phyloP scores from a whole-genome alignment of 2,329 filamentous ascomycete species.

The Fusarium bulbicola region DNA sequence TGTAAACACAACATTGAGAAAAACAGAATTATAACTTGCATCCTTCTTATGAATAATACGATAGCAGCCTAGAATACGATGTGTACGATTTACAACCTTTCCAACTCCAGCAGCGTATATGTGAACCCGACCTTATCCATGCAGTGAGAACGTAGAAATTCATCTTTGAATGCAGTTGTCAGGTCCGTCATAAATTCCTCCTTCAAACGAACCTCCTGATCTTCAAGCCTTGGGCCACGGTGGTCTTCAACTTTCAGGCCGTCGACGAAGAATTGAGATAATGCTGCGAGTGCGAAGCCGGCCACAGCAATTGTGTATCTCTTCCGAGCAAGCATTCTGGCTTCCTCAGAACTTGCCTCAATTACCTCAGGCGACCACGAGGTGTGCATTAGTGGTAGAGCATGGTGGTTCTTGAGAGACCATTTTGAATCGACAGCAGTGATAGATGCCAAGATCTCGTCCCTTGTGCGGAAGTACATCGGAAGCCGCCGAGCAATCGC shows the following conservation, averaged over 20 bases:
- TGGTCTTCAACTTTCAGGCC: neutral
- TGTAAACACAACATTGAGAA: neutral
- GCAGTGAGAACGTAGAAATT: neutral
- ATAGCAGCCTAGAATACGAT: rapidly evolving
- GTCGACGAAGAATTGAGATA: neutral
- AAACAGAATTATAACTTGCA: rapidly evolving
- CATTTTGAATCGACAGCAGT: neutral
- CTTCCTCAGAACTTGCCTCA: rapidly evolving
- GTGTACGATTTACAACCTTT: neutral
- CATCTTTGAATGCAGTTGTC: rapidly evolving
- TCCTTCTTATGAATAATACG: rapidly evolving
- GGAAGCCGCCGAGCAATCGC: neutral
- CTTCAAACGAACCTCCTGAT: rapidly evolving
- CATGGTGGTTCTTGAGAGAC: rapidly evolving
- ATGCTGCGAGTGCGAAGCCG: neutral
- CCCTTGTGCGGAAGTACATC: neutral
- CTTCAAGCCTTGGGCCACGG: rapidly evolving
- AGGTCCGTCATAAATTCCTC: neutral
- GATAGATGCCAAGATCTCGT: neutral
- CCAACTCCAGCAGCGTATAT: neutral
- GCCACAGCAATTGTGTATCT: neutral
- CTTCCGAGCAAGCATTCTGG: neutral
- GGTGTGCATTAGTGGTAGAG: neutral
- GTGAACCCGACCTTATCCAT: neutral
- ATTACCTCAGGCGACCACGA: neutral